Evolutionary conservation across 441 rosid species (phyloP).

Genomic region (Populus hybrid): DNA sequence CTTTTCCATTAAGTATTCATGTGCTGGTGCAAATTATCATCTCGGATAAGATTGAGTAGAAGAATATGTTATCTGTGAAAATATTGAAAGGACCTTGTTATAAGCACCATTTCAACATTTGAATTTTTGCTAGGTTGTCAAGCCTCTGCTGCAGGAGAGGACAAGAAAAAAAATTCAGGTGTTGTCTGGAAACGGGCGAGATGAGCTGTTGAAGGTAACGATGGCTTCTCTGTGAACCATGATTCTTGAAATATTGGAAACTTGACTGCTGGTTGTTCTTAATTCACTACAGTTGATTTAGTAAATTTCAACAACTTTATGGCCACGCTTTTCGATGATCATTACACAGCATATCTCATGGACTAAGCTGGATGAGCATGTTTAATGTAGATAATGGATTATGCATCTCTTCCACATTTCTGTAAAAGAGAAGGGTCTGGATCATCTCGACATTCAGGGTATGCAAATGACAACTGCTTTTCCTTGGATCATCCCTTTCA

Average conservation of each 20-base stretch:
- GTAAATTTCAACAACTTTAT: background rate
- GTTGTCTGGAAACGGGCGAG: conserved; percentile 64
- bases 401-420: conserved; percentile 82
- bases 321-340: background rate
- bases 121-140: conserved; percentile 60
- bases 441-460: conserved; percentile 51
- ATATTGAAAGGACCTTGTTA: background rate
- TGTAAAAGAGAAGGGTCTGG: conserved; percentile 85
- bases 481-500: conserved; percentile 86
- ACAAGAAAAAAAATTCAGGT: conserved; percentile 80
- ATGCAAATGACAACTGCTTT: conserved; percentile 46
- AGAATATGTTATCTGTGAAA: background rate
- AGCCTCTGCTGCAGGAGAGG: conserved; percentile 92
- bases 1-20: background rate
- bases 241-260: conserved; percentile 2
- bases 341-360: background rate
- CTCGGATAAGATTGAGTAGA: background rate
- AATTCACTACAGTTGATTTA: background rate
- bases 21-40: too few relatives aligned
- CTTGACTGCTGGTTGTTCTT: background rate
- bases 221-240: conserved; percentile 5
- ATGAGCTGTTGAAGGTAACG: conserved; percentile 75
- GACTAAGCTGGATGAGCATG: conserved; percentile 16
- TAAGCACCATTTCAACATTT: background rate
- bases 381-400: conserved; percentile 71